Evolutionary conservation across 805 yeast genomes (phyloP), one percentile per base, ranked within the genome.

Genomic region (Brettanomyces anomalus): DNA sequence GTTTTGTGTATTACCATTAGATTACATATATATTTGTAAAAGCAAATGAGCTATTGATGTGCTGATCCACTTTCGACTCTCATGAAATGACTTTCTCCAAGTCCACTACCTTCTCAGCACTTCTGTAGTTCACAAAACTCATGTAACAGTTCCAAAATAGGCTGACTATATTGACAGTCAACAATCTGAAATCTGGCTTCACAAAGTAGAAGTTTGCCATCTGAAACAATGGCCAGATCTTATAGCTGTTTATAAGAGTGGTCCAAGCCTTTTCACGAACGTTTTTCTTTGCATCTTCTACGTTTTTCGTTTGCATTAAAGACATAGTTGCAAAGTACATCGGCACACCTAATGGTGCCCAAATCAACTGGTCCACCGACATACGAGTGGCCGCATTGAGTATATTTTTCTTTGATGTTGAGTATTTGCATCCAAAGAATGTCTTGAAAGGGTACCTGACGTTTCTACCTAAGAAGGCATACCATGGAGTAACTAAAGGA

Each of bases 161-260:
- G 39, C 90, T 77, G 20, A 85, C 71, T 4, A 78, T 45, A 54
- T 86, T 86, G 26, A 84, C 94, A 10, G 78, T 67, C 37, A 85
- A 53, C 37, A 89, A 60, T 33, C 95, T 72, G 51, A 74, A 76
- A 36, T 79, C 79, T 6, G 79, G 73, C 0, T 97, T 97, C 3
- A 87, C 73, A 6, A 85, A 53, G 37, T 79, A 71, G 55, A 90
- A 86, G 62, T 90, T 93, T 47, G 81, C 49, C 43, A 79, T 54
- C 62, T 93, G 97, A 48, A 93, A 84, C 0, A 76, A 61, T 0
- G 97, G 97, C 98, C 97, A 93, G 11, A 90, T 82, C 41, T 70
- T 56, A 89, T 95, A 87, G 59, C 88, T 89, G 15, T 84, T 70
- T 30, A 67, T 58, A 35, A 89, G 61, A 0, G 96, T 88, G 4